Evolutionary conservation across 108 stramenopile species (phyloP), one percentile per base, ranked within the genome.

Genomic region (Skeletonema grethae): DNA sequence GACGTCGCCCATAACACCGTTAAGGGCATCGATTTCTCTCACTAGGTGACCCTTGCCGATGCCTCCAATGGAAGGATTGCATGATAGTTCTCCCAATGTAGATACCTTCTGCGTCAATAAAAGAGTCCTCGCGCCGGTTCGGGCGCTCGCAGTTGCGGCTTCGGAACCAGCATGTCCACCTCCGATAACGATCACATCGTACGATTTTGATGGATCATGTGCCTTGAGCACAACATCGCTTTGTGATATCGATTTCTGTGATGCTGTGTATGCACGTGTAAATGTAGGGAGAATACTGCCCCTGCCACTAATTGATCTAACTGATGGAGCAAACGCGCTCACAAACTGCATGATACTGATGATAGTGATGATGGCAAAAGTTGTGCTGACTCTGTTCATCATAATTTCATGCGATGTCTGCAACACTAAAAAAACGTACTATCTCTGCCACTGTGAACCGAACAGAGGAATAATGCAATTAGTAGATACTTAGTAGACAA

Each of bases 151-250:
- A 2, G 96, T 85, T 13, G 97, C 97, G 20, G 98, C 97, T 60
- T 99, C 98, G 65, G 96, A 95, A 22, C 98, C 98, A 3, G 98
- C 98, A 75, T 99, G 98, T 1, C 98, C 98, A 7, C 98, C 98
- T 4, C 98, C 98, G 43, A 99, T 87, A 3, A 99, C 92, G 45
- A 98, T 87, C 15, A 98, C 97, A 72, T 99, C 98, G 58, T 80
- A 87, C 30, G 78, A 79, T 32, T 73, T 73, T 7, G 63, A 57
- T 50, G 50, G 50, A 50, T 50, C 50, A 24, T 50, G 50, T 50
- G 50, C 50, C 18, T 22, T 50, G 0, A 50, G 22, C 22, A 50
- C 22, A 43, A 43, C 41, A 13, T 43, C 41, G 3, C 41, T 13
- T 43, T 43, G 41, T 2, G 2, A 13, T 43, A 13, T 15, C 41